Percentiles rank a stretch among this genome's conserved stretches.
Conservation (phyloP, 2,329 filamentous ascomycete species). For the Fusarium drepaniforme region DNA sequence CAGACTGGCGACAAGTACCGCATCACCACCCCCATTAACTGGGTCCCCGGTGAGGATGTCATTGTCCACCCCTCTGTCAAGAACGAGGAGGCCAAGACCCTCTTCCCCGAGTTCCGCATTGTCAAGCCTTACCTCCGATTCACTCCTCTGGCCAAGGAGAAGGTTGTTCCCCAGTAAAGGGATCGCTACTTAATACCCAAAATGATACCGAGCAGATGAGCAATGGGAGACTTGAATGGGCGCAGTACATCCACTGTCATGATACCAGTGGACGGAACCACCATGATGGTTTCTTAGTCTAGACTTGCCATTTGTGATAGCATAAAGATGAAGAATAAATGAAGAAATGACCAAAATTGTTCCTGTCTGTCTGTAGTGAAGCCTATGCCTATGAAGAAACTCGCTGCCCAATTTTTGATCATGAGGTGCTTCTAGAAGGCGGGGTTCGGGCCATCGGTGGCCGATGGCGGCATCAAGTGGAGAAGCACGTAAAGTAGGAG, state of each 20-base stretch:
- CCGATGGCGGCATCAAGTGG: constrained; percentile 26
- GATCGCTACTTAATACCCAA: background rate
- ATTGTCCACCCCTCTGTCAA: constrained; percentile 88
- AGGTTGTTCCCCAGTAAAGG: constrained; percentile 39
- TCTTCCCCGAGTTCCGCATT: constrained; percentile 82
- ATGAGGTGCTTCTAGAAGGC: constrained; percentile 14
- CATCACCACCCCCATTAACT: constrained; percentile 91
- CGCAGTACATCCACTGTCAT: constrained; percentile 29
- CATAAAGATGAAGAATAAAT: constrained; percentile 38
- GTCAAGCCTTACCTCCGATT: constrained; percentile 82
- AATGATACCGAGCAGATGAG: constrained; percentile 44
- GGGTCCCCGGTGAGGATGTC: constrained; percentile 89
- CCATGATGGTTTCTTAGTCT: constrained; percentile 1
- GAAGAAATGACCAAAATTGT: constrained; percentile 37
- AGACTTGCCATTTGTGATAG: constrained; percentile 36
- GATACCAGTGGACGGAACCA: constrained; percentile 25
- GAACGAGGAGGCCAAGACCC: constrained; percentile 86
- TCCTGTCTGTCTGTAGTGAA: background rate
- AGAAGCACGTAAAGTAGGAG: background rate
- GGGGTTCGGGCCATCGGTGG: constrained; percentile 31
- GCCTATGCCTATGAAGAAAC: background rate
- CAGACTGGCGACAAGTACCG: constrained; percentile 90
- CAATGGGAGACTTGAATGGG: constrained; percentile 5
- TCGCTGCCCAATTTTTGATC: background rate
- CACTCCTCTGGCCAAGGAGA: constrained; percentile 73